Conservation (phyloP, 2,329 filamentous ascomycete species). For the Aspergillus bombycis region DNA sequence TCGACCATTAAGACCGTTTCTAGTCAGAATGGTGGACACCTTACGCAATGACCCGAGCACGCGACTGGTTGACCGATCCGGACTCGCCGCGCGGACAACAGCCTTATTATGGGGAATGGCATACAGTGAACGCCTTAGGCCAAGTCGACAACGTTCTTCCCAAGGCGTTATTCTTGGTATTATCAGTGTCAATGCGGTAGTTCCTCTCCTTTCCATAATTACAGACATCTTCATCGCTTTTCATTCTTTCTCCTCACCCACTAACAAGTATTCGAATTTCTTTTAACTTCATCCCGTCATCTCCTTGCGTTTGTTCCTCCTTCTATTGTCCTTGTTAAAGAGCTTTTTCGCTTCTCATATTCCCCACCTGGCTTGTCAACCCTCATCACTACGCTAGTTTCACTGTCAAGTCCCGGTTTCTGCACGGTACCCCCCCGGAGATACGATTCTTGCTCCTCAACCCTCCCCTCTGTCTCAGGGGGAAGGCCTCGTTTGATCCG, state of each 20-base stretch:
- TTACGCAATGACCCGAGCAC: conserved; percentile 10
- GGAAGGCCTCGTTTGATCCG: conserved; percentile 10
- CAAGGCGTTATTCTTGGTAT: background rate
- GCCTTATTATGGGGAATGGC: conserved; percentile 20
- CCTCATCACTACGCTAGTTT: conserved; percentile 10
- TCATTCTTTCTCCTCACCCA: background rate
- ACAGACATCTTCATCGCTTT: background rate
- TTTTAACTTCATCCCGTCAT: background rate
- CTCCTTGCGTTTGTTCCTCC: background rate
- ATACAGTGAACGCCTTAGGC: conserved; percentile 1
- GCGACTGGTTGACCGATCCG: conserved; percentile 20
- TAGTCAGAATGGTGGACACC: background rate
- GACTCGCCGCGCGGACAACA: conserved; percentile 18
- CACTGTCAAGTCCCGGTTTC: conserved; percentile 7
- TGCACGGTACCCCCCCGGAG: conserved; percentile 14
- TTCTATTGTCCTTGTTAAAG: background rate
- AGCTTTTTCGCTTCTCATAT: background rate
- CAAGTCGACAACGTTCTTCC: background rate
- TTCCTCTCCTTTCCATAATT: background rate
- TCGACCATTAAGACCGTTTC: background rate
- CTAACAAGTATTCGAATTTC: background rate
- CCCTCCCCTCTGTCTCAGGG: conserved; percentile 10
- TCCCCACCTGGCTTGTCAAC: conserved; percentile 2
- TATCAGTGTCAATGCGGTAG: background rate
- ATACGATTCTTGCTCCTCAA: background rate